Percentiles rank a stretch among this genome's conserved stretches.
Evolutionary conservation across 78 protist species (phyloP).

Genomic region (Dictyostelium citrinum): DNA sequence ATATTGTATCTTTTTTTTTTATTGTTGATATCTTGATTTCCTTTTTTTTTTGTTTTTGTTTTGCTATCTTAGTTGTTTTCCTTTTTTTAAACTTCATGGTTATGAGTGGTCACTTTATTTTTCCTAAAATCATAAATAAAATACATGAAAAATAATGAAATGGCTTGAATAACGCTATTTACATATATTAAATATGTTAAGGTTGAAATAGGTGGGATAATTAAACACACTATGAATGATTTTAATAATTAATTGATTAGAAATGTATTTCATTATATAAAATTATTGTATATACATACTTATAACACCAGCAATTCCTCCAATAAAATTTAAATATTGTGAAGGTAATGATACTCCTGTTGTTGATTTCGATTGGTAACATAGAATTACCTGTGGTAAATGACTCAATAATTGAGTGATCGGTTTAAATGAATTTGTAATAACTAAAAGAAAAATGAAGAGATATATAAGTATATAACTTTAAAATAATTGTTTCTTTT

Average conservation of each 20-base stretch:
- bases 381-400: constrained; percentile 44
- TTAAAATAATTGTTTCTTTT: neutral
- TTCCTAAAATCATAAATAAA: constrained; percentile 32
- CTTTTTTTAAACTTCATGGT: neutral
- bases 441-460: neutral
- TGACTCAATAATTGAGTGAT: constrained; percentile 62
- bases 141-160: constrained; percentile 54
- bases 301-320: constrained; percentile 59
- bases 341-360: constrained; percentile 54
- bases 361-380: constrained; percentile 43
- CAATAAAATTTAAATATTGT: constrained; percentile 67
- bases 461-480: too few relatives aligned
- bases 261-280: neutral
- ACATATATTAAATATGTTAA: constrained; percentile 45
- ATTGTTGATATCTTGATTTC: neutral
- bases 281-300: constrained; percentile 6
- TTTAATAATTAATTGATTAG: neutral
- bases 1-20: too few relatives aligned
- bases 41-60: neutral
- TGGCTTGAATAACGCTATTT: constrained; percentile 36
- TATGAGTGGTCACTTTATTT: neutral
- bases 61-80: neutral
- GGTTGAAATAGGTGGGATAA: constrained; percentile 58
- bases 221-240: constrained; percentile 15
- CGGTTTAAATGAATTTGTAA: constrained; percentile 67